A percentile compares a stretch with the other conserved stretches of the same genome.
phyloP scores from a whole-genome alignment of 192 early-diverging fungal genomes.

The Backusella tuberculispora region DNA sequence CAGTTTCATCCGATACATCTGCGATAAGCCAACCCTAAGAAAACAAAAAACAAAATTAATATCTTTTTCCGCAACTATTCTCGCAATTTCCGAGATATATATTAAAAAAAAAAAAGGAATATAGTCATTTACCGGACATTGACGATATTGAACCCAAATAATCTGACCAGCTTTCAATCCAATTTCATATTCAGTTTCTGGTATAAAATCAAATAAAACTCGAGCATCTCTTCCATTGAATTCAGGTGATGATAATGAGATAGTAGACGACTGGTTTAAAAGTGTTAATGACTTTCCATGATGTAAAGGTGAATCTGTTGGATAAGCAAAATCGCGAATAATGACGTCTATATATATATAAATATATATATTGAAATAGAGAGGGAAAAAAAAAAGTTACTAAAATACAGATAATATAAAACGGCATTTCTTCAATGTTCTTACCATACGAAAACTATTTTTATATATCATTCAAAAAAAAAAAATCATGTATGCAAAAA shows the following conservation, averaged over 20 bases:
- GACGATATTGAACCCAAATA: slow-evolving; percentile 69
- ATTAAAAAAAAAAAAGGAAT: background rate
- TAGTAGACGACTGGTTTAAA: slow-evolving; percentile 31
- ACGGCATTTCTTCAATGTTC: background rate
- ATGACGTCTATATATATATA: slow-evolving; percentile 31
- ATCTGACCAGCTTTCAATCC: slow-evolving; percentile 66
- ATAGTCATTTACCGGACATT: slow-evolving; percentile 51
- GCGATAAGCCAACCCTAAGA: slow-evolving; percentile 74
- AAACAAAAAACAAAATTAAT: background rate
- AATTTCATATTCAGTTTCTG: slow-evolving; percentile 70
- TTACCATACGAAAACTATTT: slow-evolving; percentile 3
- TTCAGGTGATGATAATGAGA: slow-evolving; percentile 36
- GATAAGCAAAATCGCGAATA: slow-evolving; percentile 53
- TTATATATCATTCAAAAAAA: background rate
- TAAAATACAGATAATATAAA: background rate
- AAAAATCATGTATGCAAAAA: background rate
- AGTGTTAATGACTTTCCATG: slow-evolving; percentile 36
- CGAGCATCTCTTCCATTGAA: slow-evolving; percentile 52
- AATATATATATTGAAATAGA: background rate
- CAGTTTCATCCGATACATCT: slow-evolving; percentile 63
- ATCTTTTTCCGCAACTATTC: background rate
- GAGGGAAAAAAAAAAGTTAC: background rate
- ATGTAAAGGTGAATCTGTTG: slow-evolving; percentile 43
- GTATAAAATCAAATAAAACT: slow-evolving; percentile 76
- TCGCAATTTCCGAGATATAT: background rate